Evolutionary conservation across 2,329 filamentous ascomycete genomes (phyloP), one percentile per base, ranked within the genome.

Genomic region (Phoma sp.): DNA sequence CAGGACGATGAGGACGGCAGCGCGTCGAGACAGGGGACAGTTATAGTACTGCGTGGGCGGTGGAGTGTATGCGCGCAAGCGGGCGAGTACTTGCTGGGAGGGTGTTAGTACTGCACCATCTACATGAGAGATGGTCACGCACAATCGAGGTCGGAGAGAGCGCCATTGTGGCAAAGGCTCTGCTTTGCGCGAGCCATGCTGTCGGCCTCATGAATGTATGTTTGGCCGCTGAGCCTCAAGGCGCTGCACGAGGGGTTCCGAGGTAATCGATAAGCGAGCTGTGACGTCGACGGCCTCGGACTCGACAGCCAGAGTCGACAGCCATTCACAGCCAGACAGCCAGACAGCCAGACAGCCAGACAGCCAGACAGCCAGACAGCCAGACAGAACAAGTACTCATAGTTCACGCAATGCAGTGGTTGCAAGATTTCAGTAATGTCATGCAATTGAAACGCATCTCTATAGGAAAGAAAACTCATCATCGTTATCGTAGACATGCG

Each of bases 1-100:
- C 1, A 98, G 83, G 47, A 98, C 83, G 43, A 98, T 84, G 49
- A 98, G 79, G 36, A 98, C 94, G 22, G 94, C 93, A 13, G 94
- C 94, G 62, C 92, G 86, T 58, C 91, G 85, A 13, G 78, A 80
- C 8, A 86, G 68, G 1, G 85, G 85, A 37, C 85, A 81, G 44
- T 79, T 77, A 60, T 80, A 76, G 75, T 85, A 88, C 58, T 78
- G 79, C 6, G 84, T 85, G 8, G 82, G 79, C 36, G 84, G 84
- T n/a, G 84, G 78, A 13, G 75, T 73, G 65, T 85, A 88, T 32
- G 77, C 71, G 63, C 84, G 79, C 24, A 88, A 76, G 50, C 84
- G 81, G 37, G 81, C 77, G 66, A 88, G 78, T 35, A 84, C 85
- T 67, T 72, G 70, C 73, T 74, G 41, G 24, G 12, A 2, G n/a